A percentile compares a stretch with the other conserved stretches of the same genome.
Conservation (phyloP, 345 rosid genomes). For the Cochlearia excelsa region DNA sequence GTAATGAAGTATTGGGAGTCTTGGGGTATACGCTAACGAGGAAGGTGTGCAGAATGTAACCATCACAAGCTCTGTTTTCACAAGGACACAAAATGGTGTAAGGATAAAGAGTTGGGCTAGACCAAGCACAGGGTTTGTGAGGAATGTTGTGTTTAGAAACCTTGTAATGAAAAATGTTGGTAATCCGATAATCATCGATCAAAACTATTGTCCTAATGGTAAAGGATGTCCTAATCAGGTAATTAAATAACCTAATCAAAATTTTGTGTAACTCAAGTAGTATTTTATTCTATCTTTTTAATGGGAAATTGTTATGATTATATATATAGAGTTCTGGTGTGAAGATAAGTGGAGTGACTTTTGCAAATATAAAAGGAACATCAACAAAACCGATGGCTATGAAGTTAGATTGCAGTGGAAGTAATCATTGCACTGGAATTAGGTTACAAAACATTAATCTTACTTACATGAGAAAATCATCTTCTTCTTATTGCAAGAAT, state of each 20-base stretch:
- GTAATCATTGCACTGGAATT: slow-evolving; percentile 51
- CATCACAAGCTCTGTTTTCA: slow-evolving; percentile 37
- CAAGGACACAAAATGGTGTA: slow-evolving; percentile 50
- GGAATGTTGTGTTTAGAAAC: slow-evolving; percentile 38
- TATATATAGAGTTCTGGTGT: slow-evolving; percentile 57
- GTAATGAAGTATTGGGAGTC: slow-evolving; percentile 49
- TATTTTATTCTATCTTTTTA: background rate
- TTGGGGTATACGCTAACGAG: slow-evolving; percentile 40
- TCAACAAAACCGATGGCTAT: slow-evolving; percentile 55
- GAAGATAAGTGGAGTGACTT: slow-evolving; percentile 61
- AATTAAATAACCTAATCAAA: background rate
- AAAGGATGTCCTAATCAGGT: slow-evolving; percentile 54
- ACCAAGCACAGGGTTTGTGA: slow-evolving; percentile 47
- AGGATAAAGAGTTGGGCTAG: slow-evolving; percentile 64
- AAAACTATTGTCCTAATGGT: slow-evolving; percentile 52
- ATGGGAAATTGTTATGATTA: background rate
- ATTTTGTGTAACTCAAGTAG: background rate
- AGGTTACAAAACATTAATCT: slow-evolving; percentile 51
- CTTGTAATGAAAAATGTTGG: slow-evolving; percentile 39
- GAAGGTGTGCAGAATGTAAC: slow-evolving; percentile 49
- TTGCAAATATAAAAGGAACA: slow-evolving; percentile 61
- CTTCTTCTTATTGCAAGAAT: slow-evolving; percentile 52
- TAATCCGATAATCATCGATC: slow-evolving; percentile 58
- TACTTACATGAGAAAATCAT: slow-evolving; percentile 38
- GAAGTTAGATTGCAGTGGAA: slow-evolving; percentile 56